Conservation (phyloP, 1,284 basidiomycete genomes). For the Trichosporon ovoides region DNA sequence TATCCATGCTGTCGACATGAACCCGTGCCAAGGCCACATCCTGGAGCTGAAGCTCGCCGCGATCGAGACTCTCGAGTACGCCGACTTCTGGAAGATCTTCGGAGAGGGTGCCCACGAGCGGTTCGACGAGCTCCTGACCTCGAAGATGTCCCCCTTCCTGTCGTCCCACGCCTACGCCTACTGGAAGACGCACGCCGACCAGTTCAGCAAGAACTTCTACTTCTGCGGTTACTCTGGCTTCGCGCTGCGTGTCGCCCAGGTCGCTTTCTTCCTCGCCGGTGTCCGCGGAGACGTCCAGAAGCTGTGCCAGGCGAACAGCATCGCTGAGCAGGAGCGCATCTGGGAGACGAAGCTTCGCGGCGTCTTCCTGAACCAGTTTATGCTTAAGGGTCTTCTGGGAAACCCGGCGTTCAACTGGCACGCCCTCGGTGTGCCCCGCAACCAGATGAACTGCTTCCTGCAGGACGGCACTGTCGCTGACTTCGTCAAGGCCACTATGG, state of each 20-base stretch:
- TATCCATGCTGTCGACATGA: conserved; percentile 65
- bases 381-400: conserved; percentile 59
- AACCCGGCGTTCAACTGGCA: conserved; percentile 73
- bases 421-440: conserved; percentile 69
- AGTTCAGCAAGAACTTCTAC: conserved; percentile 67
- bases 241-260: conserved; percentile 63
- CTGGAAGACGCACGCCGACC: conserved; percentile 63
- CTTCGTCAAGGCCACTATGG: conserved; percentile 60
- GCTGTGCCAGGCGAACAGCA: conserved; percentile 57
- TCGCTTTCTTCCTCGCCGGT: conserved; percentile 61
- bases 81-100: conserved; percentile 69
- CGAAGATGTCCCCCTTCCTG: conserved; percentile 63
- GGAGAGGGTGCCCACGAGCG: conserved; percentile 61
- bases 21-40: conserved; percentile 66
- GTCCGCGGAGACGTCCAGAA: conserved; percentile 57
- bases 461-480: conserved; percentile 60
- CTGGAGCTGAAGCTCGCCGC: conserved; percentile 73
- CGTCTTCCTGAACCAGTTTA: conserved; percentile 62
- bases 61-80: conserved; percentile 59
- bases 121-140: conserved; percentile 64
- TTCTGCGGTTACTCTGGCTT: conserved; percentile 66
- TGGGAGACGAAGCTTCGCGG: conserved; percentile 61
- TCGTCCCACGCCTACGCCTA: conserved; percentile 57
- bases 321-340: conserved; percentile 61
- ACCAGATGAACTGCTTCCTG: conserved; percentile 66